These are phyloP conservation scores for Cenchrus purpureus DNA, from an alignment of 176 grass and related monocot genomes.

Conservation along the genomic window DNA sequence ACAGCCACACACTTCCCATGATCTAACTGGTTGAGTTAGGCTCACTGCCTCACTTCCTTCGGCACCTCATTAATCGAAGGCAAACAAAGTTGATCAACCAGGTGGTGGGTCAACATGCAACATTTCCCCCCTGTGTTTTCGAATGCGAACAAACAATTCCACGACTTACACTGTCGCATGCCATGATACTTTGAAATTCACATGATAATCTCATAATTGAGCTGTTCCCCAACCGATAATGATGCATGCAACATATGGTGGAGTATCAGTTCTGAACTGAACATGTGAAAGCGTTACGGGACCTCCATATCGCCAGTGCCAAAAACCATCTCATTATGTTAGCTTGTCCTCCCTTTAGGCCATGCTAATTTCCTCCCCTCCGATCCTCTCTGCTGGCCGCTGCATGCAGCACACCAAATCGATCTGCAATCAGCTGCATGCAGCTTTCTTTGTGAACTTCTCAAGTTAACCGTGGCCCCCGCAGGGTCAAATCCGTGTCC, in stretches of 20 bases:
- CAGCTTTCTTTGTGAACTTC: conserved; percentile 54
- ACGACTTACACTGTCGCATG: neutral
- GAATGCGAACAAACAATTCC: conserved; percentile 25
- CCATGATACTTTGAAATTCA: conserved; percentile 18
- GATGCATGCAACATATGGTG: conserved; percentile 47
- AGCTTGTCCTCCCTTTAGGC: neutral
- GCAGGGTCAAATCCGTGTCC: conserved; percentile 39
- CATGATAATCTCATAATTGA: conserved; percentile 49
- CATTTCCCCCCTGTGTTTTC: neutral
- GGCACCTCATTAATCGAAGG: neutral
- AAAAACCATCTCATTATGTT: conserved; percentile 22
- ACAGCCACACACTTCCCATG: no score
- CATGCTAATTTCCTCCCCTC: neutral
- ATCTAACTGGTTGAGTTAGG: no score
- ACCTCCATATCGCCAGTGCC: conserved; percentile 15
- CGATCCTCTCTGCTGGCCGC: neutral
- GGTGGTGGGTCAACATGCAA: neutral
- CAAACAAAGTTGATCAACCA: conserved; percentile 14
- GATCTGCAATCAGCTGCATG: neutral
- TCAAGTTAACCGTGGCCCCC: conserved; percentile 41
- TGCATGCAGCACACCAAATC: neutral
- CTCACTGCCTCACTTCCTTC: no score
- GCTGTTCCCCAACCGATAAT: conserved; percentile 11
- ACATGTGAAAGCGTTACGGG: conserved; percentile 41
- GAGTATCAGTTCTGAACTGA: conserved; percentile 37